Evolutionary conservation across 139 green algal species (phyloP), one percentile per base, ranked within the genome.

Genomic region (Zygnema circumcarinatum): DNA sequence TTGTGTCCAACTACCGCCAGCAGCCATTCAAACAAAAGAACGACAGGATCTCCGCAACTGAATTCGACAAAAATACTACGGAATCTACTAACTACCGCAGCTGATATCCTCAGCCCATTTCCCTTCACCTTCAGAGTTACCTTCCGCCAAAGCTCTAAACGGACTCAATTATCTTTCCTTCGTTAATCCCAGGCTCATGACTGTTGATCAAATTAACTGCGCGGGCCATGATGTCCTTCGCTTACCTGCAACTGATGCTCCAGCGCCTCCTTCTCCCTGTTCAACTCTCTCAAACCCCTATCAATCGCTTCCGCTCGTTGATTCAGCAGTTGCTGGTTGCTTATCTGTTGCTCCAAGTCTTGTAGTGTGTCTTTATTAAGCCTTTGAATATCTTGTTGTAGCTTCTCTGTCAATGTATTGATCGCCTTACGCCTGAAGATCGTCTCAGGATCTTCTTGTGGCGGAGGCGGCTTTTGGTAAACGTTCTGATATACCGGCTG

Each of bases 191-290:
- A n/a, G n/a, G n/a, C n/a, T n/a, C n/a, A n/a, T n/a, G n/a, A n/a
- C n/a, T n/a, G n/a, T n/a, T n/a, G n/a, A n/a, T n/a, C n/a, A n/a
- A n/a, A n/a, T n/a, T n/a, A n/a, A n/a, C n/a, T n/a, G n/a, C n/a
- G n/a, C n/a, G n/a, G n/a, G n/a, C n/a, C n/a, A n/a, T n/a, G n/a
- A n/a, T n/a, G n/a, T n/a, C n/a, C n/a, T 40, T 67, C 74, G 53
- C 79, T 80, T 79, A 95, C 89, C 38, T 89, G 85, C 38, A 96
- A 94, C 21, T 91, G 32, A 38, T 81, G 68, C 89, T 98, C 94
- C 1, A 96, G 94, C 33, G 93, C 92, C 35, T 90, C 74, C 0
- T 94, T 92, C 91, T 97, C 94, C 31, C 81, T 78, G 83, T 91
- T 86, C 68, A 95, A 74, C 2, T 83, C 80, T 62, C 33, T 29